Conservation (phyloP, 108 stramenopile genomes). For the Discostella stelligeroides region DNA sequence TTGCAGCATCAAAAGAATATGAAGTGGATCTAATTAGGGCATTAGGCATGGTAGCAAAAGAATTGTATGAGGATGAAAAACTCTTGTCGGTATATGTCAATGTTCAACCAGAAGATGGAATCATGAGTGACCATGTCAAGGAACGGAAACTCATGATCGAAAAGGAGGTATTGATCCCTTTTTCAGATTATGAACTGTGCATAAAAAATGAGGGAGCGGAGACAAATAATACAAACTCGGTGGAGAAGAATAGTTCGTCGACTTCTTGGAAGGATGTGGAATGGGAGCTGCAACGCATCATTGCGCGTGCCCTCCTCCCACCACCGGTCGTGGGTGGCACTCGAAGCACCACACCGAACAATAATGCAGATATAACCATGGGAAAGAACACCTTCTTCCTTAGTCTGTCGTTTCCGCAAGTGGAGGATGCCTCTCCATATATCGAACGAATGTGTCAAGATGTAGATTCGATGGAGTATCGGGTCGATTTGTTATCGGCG, state of each 20-base stretch:
- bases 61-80: constrained; percentile 59
- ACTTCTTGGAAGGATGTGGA: constrained; percentile 65
- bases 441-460: constrained; percentile 85
- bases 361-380: constrained; percentile 81
- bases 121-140: constrained; percentile 29
- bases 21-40: constrained; percentile 44
- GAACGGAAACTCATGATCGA: constrained; percentile 54
- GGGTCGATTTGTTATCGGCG: constrained; percentile 75
- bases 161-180: constrained; percentile 61
- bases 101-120: constrained; percentile 54
- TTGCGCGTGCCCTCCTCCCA: constrained; percentile 76
- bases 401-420: constrained; percentile 75
- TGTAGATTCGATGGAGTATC: constrained; percentile 93
- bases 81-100: constrained; percentile 77
- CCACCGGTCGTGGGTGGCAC: constrained; percentile 72
- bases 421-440: constrained; percentile 75
- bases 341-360: constrained; percentile 1
- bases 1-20: constrained; percentile 23
- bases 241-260: constrained; percentile 4
- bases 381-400: constrained; percentile 86
- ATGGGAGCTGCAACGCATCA: constrained; percentile 79
- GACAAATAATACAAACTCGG: constrained; percentile 11
- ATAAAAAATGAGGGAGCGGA: constrained; percentile 69
- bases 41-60: constrained; percentile 43
- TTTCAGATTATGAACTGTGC: constrained; percentile 87